phyloP scores from a whole-genome alignment of 2,329 filamentous ascomycete genomes.

The Fusarium zealandicum region DNA sequence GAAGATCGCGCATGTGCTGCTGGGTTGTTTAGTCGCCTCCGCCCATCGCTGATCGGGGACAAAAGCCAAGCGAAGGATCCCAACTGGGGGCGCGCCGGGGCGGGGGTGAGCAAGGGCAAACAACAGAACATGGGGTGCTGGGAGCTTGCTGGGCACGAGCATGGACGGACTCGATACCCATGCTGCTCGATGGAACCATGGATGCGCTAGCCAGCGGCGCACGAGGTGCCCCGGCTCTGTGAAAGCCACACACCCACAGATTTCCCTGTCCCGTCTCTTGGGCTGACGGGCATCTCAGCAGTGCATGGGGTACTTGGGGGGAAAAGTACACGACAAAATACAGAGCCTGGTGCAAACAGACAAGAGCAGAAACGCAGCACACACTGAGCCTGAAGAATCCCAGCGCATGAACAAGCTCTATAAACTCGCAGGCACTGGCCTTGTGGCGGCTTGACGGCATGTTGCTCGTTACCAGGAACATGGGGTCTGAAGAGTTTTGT shows the following conservation, averaged over 20 bases:
- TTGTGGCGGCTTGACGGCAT: conserved; percentile 16
- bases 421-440: conserved; percentile 20
- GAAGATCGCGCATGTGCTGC: conserved; percentile 47
- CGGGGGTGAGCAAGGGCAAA: conserved; percentile 19
- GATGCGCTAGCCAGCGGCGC: conserved; percentile 38
- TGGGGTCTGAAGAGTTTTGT: conserved; percentile 19
- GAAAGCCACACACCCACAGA: conserved; percentile 35
- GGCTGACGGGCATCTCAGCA: conserved; percentile 28
- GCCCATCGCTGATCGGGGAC: conserved; percentile 26
- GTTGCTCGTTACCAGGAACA: conserved; percentile 14
- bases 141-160: conserved; percentile 7
- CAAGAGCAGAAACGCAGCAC: conserved; percentile 5
- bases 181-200: conserved; percentile 28
- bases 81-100: neutral
- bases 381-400: conserved; percentile 13
- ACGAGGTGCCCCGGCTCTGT: conserved; percentile 44
- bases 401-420: conserved; percentile 7
- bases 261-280: conserved; percentile 27
- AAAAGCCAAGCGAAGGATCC: conserved; percentile 11
- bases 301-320: conserved; percentile 10
- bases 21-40: conserved; percentile 34
- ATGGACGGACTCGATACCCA: conserved; percentile 31
- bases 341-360: conserved; percentile 2
- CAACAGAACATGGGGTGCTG: conserved; percentile 7
- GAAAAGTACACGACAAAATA: conserved; percentile 10